Percentiles rank a stretch among this genome's conserved stretches.
phyloP scores from a whole-genome alignment of 2,329 filamentous ascomycete genomes.

The Penicillium italicum region DNA sequence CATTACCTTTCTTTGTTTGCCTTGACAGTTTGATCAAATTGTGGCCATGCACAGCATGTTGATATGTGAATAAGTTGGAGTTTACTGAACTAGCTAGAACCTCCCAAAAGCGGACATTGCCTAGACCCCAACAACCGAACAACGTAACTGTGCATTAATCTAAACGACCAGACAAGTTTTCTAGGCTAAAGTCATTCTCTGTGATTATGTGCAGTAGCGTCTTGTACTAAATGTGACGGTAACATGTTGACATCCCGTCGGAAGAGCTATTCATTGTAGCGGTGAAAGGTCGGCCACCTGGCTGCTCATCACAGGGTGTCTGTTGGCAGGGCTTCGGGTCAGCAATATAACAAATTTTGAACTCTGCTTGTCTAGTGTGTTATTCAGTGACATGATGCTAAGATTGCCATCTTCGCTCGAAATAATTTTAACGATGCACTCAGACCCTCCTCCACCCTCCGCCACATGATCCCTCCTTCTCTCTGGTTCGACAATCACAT shows the following conservation, averaged over 20 bases:
- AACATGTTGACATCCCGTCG: constrained; percentile 16
- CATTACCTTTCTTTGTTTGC: background rate
- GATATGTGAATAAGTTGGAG: background rate
- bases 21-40: background rate
- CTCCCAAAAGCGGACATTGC: background rate
- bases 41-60: constrained; percentile 1
- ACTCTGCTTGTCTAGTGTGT: background rate
- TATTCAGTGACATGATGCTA: background rate
- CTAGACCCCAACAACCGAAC: background rate
- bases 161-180: background rate
- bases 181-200: background rate
- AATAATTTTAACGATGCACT: background rate
- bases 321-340: background rate
- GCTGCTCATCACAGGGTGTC: background rate
- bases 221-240: constrained; percentile 23
- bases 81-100: background rate
- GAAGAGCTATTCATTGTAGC: constrained; percentile 15
- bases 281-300: constrained; percentile 20
- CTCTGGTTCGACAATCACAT: constrained; percentile 10
- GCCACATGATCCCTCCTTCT: background rate
- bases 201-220: constrained; percentile 23
- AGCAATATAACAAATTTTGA: background rate
- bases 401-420: background rate
- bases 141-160: constrained; percentile 3
- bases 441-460: background rate